Evolutionary conservation across 2,329 filamentous ascomycete genomes (phyloP).

Genomic region (Ophiostoma novo-ulmi): DNA sequence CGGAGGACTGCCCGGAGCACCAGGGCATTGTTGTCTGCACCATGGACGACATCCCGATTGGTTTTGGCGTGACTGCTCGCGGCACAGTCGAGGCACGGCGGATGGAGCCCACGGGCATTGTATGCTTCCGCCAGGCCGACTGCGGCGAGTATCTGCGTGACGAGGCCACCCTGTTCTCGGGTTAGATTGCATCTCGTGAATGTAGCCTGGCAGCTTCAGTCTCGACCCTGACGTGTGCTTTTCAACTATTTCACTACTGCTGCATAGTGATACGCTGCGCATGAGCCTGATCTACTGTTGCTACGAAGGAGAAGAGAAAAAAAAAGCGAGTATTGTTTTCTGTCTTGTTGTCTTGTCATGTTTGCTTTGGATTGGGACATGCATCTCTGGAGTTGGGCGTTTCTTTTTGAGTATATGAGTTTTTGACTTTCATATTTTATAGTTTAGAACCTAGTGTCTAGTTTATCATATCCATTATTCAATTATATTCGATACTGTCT

Average conservation of each 20-base stretch:
- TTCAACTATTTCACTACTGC: too few relatives aligned
- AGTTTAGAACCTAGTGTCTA: slow-evolving; percentile 2
- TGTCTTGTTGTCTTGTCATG: slow-evolving; percentile 14
- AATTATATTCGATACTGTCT: neutral
- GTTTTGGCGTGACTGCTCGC: slow-evolving; percentile 87
- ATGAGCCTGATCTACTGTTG: neutral
- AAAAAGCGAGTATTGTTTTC: slow-evolving; percentile 6
- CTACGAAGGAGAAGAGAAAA: neutral
- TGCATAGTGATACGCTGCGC: too few relatives aligned
- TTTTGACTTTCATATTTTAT: neutral
- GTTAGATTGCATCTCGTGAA: slow-evolving; percentile 14
- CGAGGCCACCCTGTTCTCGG: slow-evolving; percentile 59
- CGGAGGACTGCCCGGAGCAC: slow-evolving; percentile 89
- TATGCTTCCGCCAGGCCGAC: slow-evolving; percentile 87
- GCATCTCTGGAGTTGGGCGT: slow-evolving; percentile 16
- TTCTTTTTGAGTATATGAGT: neutral
- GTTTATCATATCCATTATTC: neutral
- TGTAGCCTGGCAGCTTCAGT: neutral
- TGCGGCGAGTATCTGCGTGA: slow-evolving; percentile 92
- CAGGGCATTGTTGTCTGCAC: slow-evolving; percentile 83
- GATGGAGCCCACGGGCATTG: slow-evolving; percentile 83
- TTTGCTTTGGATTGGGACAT: slow-evolving; percentile 14
- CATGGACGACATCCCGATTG: slow-evolving; percentile 90
- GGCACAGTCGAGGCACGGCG: slow-evolving; percentile 77
- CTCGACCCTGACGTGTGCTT: neutral